Evolutionary conservation across 2,329 filamentous ascomycete genomes (phyloP).

Genomic region (Neofusicoccum sp.): DNA sequence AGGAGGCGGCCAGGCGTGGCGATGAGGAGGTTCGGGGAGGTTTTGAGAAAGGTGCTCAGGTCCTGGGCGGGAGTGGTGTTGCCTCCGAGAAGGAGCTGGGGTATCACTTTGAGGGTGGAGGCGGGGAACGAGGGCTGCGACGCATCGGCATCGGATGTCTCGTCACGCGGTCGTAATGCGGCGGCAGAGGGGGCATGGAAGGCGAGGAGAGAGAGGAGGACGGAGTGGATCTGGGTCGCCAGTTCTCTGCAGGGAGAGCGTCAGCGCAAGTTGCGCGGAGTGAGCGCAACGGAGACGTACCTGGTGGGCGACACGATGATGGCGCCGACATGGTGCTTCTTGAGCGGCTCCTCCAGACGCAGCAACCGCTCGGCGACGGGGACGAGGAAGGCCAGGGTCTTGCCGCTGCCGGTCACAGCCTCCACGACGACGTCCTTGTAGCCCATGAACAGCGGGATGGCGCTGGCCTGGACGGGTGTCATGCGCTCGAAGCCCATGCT

Average conservation of each 20-base stretch:
- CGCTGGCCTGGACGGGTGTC: conserved; percentile 93
- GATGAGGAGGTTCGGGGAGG: conserved; percentile 85
- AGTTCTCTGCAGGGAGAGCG: conserved; percentile 66
- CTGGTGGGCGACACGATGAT: conserved; percentile 89
- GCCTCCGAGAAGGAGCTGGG: conserved; percentile 87
- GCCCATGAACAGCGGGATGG: conserved; percentile 83
- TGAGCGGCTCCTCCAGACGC: conserved; percentile 77
- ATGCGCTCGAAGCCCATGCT: conserved; percentile 85
- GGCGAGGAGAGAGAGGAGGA: conserved; percentile 73
- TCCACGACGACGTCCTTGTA: conserved; percentile 94
- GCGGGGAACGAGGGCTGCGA: conserved; percentile 46
- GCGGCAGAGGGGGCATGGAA: conserved; percentile 83
- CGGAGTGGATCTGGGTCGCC: conserved; percentile 84
- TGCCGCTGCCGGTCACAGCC: conserved; percentile 89
- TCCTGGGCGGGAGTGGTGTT: conserved; percentile 82
- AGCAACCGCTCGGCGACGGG: conserved; percentile 82
- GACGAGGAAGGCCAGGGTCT: conserved; percentile 84
- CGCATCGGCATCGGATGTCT: conserved; percentile 43
- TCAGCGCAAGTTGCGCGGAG: not conserved
- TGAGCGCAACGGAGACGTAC: conserved; percentile 31
- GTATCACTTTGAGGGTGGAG: conserved; percentile 65
- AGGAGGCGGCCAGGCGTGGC: conserved; percentile 88
- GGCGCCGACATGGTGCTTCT: conserved; percentile 85
- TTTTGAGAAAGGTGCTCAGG: conserved; percentile 78
- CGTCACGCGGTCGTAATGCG: conserved; percentile 57